Base-by-base conservation (phyloP, 345 rosid species). In the Heritiera littoralis region DNA sequence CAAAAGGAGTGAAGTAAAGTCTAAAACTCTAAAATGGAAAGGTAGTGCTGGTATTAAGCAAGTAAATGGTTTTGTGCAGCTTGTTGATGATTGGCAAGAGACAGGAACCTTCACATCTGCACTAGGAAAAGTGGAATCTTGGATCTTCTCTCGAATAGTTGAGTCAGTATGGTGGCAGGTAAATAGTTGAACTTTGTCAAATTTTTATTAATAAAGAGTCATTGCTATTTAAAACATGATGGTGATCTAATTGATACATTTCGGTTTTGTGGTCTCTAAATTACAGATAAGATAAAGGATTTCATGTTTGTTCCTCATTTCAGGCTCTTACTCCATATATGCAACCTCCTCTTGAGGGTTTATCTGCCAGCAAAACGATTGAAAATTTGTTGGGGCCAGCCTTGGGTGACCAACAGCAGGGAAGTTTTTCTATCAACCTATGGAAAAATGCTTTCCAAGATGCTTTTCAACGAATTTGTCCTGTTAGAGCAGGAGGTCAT, bases 101-200 rank as follows among this genome's bases (percentile, higher is more conserved):
- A 90, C 92, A 46, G 95, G 90, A 80, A 92, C 98, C 54, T 91
- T 91, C 78, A 87, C 84, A 7, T 74, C 90, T 70, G 94, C 98
- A 18, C 75, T 96, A 32, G 93, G 86, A 82, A 94, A 89, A 84
- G 89, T 90, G 60, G 99, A 94, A 81, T 87, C 92, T 13, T 96
- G 99, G 99, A 82, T 92, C 68, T 92, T 96, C 86, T 92, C 93
- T 61, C 92, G 99, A 82, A 87, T 90, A 56, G 95, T 94, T 0
- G 97, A 94, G 89, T 94, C 99, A 8, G 89, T 94, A 45, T 94
- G 99, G 99, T 96, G 99, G 98, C 98, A 93, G 99, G 99, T 93
- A 86, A 78, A 78, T 58, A 13, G 55, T 23, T 41, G 60, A 11
- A 80, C 67, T 64, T 64, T 38, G 65, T 56, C 51, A 18, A 12